Conservation (phyloP, 257 asterid genomes). For the Lycium barbarum region DNA sequence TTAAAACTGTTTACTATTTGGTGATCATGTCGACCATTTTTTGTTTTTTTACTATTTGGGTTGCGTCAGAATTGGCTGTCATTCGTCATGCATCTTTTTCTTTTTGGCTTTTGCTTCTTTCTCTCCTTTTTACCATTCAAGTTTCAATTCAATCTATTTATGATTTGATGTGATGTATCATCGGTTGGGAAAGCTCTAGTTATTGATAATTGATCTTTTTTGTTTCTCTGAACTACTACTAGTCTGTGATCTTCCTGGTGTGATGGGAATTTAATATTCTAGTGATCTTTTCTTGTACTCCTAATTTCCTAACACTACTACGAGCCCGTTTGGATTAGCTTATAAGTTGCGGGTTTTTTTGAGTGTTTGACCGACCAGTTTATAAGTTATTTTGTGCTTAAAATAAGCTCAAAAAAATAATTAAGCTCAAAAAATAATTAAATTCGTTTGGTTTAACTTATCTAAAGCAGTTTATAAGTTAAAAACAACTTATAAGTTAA, state of each 20-base stretch:
- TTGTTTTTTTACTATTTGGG: not conserved
- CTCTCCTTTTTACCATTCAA: not conserved
- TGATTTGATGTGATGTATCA: constrained; percentile 24
- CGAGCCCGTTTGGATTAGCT: too few relatives aligned
- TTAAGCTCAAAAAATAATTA: too few relatives aligned
- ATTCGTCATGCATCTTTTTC: not conserved
- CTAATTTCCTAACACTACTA: not conserved
- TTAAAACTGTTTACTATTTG: constrained; percentile 1
- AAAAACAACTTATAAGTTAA: too few relatives aligned
- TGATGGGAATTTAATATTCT: not conserved
- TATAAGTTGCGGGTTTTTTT: too few relatives aligned
- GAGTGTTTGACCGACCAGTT: too few relatives aligned
- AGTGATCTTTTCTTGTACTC: not conserved
- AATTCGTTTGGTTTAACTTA: too few relatives aligned
- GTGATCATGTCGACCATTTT: not conserved
- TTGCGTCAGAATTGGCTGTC: constrained; percentile 8
- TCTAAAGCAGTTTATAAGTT: too few relatives aligned
- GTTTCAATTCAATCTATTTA: not conserved
- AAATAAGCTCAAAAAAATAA: too few relatives aligned
- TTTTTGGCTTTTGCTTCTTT: not conserved
- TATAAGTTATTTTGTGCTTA: too few relatives aligned
- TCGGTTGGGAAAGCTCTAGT: not conserved
- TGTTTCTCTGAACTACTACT: not conserved
- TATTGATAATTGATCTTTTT: not conserved
- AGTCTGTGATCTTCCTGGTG: not conserved